Conservation (phyloP, 2,329 filamentous ascomycete species). For the Ascochyta fabae region DNA sequence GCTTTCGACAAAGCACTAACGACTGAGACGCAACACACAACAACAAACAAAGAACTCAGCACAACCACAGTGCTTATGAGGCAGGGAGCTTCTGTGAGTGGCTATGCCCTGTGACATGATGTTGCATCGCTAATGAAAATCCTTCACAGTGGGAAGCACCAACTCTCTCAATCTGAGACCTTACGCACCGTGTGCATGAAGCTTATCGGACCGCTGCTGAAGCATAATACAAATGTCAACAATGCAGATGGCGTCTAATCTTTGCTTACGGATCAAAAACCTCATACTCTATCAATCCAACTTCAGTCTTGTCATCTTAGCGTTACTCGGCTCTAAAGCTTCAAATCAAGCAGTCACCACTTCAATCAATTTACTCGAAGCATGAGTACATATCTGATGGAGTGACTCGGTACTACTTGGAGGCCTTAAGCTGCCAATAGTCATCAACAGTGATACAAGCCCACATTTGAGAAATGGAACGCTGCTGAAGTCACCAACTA, state of each 20-base stretch:
- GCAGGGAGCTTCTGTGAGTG: constrained; percentile 55
- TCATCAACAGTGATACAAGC: constrained; percentile 30
- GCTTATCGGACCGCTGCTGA: constrained; percentile 34
- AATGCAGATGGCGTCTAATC: constrained; percentile 40
- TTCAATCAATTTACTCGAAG: constrained; percentile 62
- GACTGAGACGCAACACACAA: constrained; percentile 30
- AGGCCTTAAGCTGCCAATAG: constrained; percentile 22
- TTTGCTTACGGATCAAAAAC: constrained; percentile 37
- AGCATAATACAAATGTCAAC: constrained; percentile 41
- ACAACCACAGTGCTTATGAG: constrained; percentile 38
- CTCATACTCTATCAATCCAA: constrained; percentile 54
- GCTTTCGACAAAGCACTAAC: constrained; percentile 38
- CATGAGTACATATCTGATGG: constrained; percentile 42
- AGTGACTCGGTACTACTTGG: constrained; percentile 19
- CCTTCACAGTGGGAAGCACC: constrained; percentile 53
- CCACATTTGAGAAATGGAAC: constrained; percentile 32
- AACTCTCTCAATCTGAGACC: constrained; percentile 30
- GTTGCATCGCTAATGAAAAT: constrained; percentile 59
- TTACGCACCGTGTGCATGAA: too few species aligned
- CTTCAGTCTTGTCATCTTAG: constrained; percentile 61
- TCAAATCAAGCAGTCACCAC: constrained; percentile 54
- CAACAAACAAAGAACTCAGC: constrained; percentile 30
- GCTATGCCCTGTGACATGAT: constrained; percentile 62
- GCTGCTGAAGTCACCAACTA: constrained; percentile 29
- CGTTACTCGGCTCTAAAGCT: constrained; percentile 61